A percentile compares a stretch with the other conserved stretches of the same genome.
Conservation (phyloP, 1,284 basidiomycete genomes). For the Mycena citricolor region DNA sequence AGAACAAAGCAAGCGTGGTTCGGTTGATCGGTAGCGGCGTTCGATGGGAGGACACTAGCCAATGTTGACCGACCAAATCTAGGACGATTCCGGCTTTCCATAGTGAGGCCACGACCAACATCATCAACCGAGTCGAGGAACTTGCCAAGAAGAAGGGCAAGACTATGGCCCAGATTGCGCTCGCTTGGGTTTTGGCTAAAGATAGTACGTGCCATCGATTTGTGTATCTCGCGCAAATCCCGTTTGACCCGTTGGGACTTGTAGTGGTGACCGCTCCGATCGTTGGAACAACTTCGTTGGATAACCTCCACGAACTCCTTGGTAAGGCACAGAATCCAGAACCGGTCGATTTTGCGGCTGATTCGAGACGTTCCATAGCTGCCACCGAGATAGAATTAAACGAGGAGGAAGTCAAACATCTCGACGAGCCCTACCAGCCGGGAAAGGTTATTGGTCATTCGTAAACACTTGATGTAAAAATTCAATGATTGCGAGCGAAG, state of each 20-base stretch:
- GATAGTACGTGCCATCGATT: background rate
- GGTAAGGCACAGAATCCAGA: constrained; percentile 3
- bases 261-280: constrained; percentile 42
- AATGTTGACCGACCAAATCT: background rate
- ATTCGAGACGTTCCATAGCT: constrained; percentile 2
- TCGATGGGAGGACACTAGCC: constrained; percentile 1
- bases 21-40: constrained; percentile 27
- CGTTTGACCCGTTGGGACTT: constrained; percentile 1
- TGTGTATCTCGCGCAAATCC: background rate
- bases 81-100: constrained; percentile 17
- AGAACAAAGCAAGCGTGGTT: constrained; percentile 31
- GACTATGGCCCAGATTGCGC: constrained; percentile 39
- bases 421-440: constrained; percentile 47
- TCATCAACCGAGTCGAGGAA: constrained; percentile 36
- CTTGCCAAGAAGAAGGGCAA: constrained; percentile 34
- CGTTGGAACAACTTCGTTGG: constrained; percentile 31
- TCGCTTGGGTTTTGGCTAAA: constrained; percentile 37
- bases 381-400: constrained; percentile 43
- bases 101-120: constrained; percentile 16
- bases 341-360: no score
- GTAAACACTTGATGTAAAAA: no score
- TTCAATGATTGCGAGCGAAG: no score
- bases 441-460: constrained; percentile 38
- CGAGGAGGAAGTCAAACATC: constrained; percentile 50
- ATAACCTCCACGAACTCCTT: constrained; percentile 35